phyloP scores from a whole-genome alignment of 768 basidiomycete genomes.

The Lactarius hatsudake region DNA sequence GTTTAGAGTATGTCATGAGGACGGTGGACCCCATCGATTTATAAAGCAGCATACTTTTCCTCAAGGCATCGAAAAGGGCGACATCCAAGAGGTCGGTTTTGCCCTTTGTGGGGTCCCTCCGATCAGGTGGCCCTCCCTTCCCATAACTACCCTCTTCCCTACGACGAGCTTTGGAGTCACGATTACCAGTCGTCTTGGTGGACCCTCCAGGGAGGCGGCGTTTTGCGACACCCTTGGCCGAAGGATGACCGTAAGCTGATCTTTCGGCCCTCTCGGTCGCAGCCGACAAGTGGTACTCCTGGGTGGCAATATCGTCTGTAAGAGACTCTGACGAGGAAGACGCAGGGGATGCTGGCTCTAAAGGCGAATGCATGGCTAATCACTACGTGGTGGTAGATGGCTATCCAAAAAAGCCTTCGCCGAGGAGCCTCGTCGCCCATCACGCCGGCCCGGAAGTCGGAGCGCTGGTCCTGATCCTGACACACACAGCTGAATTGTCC shows the following conservation, averaged over 20 bases:
- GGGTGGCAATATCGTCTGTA: constrained; percentile 8
- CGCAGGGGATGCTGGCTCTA: constrained; percentile 28
- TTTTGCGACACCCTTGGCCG: constrained; percentile 20
- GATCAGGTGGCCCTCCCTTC: constrained; percentile 20
- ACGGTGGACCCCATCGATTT: not conserved
- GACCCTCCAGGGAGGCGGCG: constrained; percentile 25
- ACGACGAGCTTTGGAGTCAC: constrained; percentile 27
- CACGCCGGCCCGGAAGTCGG: not conserved
- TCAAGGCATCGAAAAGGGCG: constrained; percentile 19
- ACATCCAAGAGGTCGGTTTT: constrained; percentile 26
- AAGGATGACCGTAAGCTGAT: constrained; percentile 9
- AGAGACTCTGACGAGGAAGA: constrained; percentile 31
- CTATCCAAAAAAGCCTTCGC: not conserved
- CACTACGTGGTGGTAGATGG: not conserved
- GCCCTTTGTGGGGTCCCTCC: constrained; percentile 16
- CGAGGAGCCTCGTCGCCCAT: not conserved
- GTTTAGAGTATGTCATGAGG: not conserved
- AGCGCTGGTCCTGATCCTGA: not conserved
- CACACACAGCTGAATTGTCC: not conserved
- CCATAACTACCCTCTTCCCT: constrained; percentile 23
- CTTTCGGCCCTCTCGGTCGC: constrained; percentile 9
- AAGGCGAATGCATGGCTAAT: constrained; percentile 29
- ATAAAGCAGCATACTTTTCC: constrained; percentile 13
- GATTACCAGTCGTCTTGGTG: constrained; percentile 22
- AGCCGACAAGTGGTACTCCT: constrained; percentile 10